phyloP scores from a whole-genome alignment of 352 stramenopile genomes.

The Phytophthora europaea region DNA sequence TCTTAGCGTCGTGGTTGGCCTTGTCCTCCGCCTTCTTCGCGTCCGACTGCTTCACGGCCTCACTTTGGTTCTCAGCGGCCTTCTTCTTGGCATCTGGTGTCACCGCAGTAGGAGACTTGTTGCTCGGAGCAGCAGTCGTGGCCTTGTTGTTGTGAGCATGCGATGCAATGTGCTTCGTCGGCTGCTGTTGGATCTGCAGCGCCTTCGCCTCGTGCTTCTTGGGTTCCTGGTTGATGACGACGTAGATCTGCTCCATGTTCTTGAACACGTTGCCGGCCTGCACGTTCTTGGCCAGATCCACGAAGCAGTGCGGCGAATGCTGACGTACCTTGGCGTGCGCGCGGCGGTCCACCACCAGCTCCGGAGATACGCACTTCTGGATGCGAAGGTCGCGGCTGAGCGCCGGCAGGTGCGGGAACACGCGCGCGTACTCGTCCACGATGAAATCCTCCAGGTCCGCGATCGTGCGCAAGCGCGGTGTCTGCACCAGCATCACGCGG shows the following conservation, averaged over 20 bases:
- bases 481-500: conserved; percentile 75
- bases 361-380: conserved; percentile 74
- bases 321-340: conserved; percentile 34
- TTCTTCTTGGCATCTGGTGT: conserved; percentile 15
- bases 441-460: conserved; percentile 74
- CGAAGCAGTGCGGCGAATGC: conserved; percentile 62
- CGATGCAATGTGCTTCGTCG: conserved; percentile 8
- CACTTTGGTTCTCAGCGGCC: conserved; percentile 10
- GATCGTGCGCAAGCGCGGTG: conserved; percentile 52
- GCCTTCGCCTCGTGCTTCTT: conserved; percentile 30
- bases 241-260: conserved; percentile 86
- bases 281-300: conserved; percentile 83
- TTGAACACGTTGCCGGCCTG: conserved; percentile 80
- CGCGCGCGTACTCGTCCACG: conserved; percentile 65
- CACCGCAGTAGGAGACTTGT: conserved; percentile 5
- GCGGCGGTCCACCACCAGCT: conserved; percentile 64
- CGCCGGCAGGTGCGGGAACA: conserved; percentile 63
- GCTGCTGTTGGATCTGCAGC: neutral
- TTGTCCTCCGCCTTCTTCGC: conserved; percentile 16
- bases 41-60: conserved; percentile 3
- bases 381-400: conserved; percentile 68
- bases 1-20: conserved; percentile 10
- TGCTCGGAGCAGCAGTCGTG: conserved; percentile 4
- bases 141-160: neutral
- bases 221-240: conserved; percentile 47